phyloP scores from a whole-genome alignment of 768 basidiomycete species.

The Boletus sensibilis region DNA sequence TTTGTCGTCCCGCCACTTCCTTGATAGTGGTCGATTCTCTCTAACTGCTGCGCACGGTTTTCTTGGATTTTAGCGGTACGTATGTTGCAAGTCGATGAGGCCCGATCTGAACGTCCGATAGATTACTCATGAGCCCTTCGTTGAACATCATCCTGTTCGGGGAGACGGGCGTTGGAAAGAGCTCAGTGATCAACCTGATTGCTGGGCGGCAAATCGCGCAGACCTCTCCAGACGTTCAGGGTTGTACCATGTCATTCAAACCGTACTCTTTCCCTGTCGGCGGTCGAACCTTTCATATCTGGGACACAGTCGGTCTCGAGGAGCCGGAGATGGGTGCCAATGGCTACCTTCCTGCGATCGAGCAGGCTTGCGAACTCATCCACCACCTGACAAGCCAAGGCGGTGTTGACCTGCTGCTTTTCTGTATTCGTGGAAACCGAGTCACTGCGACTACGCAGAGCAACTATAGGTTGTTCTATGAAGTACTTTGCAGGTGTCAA shows the following conservation, averaged over 20 bases:
- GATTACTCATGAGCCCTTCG: constrained; percentile 18
- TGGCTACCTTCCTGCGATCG: constrained; percentile 30
- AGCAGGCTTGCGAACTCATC: constrained; percentile 35
- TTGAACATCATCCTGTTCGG: constrained; percentile 46
- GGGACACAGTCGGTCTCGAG: constrained; percentile 39
- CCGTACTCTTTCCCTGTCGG: constrained; percentile 27
- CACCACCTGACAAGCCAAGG: constrained; percentile 25
- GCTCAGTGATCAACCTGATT: constrained; percentile 36
- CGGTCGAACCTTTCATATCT: constrained; percentile 22
- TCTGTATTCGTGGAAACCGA: constrained; percentile 42
- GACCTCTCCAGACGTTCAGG: constrained; percentile 29
- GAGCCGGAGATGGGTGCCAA: constrained; percentile 28
- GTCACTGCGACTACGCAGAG: constrained; percentile 36
- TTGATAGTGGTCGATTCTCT: background rate
- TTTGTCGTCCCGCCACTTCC: background rate
- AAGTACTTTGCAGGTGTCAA: constrained; percentile 38
- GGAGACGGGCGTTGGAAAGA: constrained; percentile 41
- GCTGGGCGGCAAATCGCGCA: constrained; percentile 25
- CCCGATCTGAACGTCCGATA: constrained; percentile 19
- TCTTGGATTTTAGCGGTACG: constrained; percentile 10
- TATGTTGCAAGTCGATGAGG: constrained; percentile 4
- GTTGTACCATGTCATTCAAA: constrained; percentile 38
- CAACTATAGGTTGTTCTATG: constrained; percentile 43
- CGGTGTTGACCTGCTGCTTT: constrained; percentile 43
- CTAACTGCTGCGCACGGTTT: background rate